Evolutionary conservation across 2,329 filamentous ascomycete genomes (phyloP).

Genomic region (Fusarium sp.): DNA sequence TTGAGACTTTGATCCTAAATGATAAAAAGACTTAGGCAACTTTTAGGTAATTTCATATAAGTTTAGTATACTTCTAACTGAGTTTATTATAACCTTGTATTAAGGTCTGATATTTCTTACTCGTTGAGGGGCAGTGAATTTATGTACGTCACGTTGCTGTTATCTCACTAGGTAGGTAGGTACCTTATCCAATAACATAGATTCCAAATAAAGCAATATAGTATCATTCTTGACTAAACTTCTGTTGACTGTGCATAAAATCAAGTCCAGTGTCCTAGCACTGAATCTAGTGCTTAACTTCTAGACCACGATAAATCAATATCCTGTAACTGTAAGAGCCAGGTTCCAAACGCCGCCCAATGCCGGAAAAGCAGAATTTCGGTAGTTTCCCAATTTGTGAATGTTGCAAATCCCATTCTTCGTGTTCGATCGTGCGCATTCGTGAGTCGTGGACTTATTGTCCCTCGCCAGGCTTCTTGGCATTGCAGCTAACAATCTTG

Average conservation of each 20-base stretch:
- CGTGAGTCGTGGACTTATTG: conserved; percentile 8
- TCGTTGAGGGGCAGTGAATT: neutral
- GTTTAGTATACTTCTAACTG: neutral
- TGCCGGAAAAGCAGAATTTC: conserved; percentile 31
- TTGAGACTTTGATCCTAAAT: neutral
- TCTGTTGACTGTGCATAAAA: neutral
- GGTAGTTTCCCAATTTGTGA: conserved; percentile 32
- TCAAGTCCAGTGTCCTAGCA: neutral
- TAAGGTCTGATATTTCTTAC: neutral
- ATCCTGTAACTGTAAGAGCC: conserved; percentile 5
- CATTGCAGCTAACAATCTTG: conserved; percentile 98
- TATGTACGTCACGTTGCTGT: neutral
- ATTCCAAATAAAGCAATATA: neutral
- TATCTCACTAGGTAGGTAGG: neutral
- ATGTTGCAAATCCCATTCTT: neutral
- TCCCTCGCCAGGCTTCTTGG: conserved; percentile 70
- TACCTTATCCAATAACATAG: neutral
- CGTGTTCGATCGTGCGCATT: neutral
- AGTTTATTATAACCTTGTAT: neutral
- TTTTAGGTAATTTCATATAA: neutral
- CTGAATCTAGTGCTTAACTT: neutral
- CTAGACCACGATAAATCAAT: conserved; percentile 2
- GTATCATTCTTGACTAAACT: conserved; percentile 13
- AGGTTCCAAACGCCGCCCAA: conserved; percentile 39
- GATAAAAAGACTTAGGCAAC: neutral